Percentiles rank a stretch among this genome's conserved stretches.
phyloP scores from a whole-genome alignment of 2,329 filamentous ascomycete species.

The Phaeoacremonium minimum region DNA sequence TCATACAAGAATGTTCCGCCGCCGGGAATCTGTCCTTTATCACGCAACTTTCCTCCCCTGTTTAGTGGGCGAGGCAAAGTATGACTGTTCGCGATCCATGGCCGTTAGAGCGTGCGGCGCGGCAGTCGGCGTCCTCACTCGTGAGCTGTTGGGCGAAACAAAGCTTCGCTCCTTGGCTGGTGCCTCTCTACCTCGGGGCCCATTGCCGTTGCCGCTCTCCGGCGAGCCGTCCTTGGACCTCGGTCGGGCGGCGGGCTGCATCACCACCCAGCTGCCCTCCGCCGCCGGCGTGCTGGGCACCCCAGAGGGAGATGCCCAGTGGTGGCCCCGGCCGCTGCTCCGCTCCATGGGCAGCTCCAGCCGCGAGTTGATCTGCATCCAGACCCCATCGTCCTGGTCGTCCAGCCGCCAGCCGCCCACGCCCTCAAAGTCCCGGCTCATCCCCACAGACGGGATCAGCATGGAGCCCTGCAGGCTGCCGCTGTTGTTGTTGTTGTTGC shows the following conservation, averaged over 20 bases:
- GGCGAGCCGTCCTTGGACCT: conserved; percentile 19
- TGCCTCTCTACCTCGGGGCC: conserved; percentile 11
- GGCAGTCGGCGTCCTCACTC: conserved; percentile 41
- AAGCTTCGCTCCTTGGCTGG: conserved; percentile 8
- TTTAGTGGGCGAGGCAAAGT: conserved; percentile 35
- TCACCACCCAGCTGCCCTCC: conserved; percentile 37
- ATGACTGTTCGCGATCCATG: conserved; percentile 30
- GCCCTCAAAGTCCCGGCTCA: conserved; percentile 55
- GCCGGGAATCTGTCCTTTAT: neutral
- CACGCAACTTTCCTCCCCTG: conserved; percentile 18
- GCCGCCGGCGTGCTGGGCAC: conserved; percentile 30
- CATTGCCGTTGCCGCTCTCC: conserved; percentile 17
- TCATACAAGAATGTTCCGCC: too few relatives aligned
- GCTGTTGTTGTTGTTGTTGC: conserved; percentile 17
- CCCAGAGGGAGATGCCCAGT: conserved; percentile 35
- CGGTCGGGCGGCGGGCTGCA: conserved; percentile 27
- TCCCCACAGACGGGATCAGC: conserved; percentile 41
- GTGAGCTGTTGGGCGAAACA: conserved; percentile 41
- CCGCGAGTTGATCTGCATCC: conserved; percentile 49
- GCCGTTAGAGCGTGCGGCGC: conserved; percentile 20
- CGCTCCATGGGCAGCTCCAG: conserved; percentile 43
- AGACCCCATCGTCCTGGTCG: conserved; percentile 32
- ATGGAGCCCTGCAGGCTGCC: conserved; percentile 15
- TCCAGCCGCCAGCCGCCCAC: conserved; percentile 55
- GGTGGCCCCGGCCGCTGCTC: conserved; percentile 28